Evolutionary conservation across 2,329 filamentous ascomycete species (phyloP).

Genomic region (Arthrinium phaeospermum): DNA sequence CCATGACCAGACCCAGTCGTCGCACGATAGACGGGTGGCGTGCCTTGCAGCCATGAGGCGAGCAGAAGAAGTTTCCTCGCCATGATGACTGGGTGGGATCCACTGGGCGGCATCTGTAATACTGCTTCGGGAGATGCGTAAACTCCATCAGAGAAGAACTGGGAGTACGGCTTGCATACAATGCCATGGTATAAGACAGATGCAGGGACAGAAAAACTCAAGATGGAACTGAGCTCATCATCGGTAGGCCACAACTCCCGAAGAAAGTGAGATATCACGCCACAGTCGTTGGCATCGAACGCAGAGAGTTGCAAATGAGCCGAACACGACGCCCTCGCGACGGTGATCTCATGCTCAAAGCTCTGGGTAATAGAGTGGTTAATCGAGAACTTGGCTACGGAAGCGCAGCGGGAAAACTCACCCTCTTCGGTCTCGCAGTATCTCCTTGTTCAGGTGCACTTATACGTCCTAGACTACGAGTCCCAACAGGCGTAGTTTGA

Average conservation of each 20-base stretch:
- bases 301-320: background rate
- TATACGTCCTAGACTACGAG: too few species aligned
- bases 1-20: background rate
- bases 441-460: background rate
- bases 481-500: background rate
- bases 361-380: background rate
- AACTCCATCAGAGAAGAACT: constrained; percentile 28
- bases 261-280: background rate
- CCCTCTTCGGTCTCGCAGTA: background rate
- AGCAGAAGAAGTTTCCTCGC: constrained; percentile 48
- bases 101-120: background rate
- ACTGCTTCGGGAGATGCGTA: constrained; percentile 27
- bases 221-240: background rate
- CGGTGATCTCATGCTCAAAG: background rate
- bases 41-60: constrained; percentile 42
- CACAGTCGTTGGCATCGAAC: background rate
- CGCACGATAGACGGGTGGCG: constrained; percentile 18
- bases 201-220: background rate
- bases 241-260: background rate
- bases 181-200: background rate
- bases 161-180: constrained; percentile 21
- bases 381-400: background rate
- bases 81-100: constrained; percentile 47
- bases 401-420: background rate
- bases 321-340: background rate